Conservation (phyloP, 176 grass and related monocot genomes). For the Ensete glaucum region DNA sequence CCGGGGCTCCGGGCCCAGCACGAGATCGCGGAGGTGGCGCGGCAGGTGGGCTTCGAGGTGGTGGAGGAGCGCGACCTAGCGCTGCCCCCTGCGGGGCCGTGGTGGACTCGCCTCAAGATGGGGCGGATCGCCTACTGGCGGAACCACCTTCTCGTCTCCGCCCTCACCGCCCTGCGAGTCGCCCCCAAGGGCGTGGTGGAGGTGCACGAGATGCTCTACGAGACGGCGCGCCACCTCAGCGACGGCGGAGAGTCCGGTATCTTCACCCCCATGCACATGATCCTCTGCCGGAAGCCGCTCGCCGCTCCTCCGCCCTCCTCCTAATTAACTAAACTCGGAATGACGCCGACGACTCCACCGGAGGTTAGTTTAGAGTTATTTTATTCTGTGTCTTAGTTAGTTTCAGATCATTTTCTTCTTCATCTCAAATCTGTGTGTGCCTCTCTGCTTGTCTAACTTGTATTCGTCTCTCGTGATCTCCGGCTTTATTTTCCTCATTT, state of each 20-base stretch:
- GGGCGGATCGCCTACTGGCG: slow-evolving; percentile 87
- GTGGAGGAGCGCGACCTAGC: slow-evolving; percentile 73
- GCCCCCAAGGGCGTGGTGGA: slow-evolving; percentile 80
- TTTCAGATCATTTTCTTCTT: too few relatives aligned
- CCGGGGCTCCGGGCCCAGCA: slow-evolving; percentile 64
- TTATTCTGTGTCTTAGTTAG: too few relatives aligned
- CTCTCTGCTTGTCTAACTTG: too few relatives aligned
- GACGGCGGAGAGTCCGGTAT: slow-evolving; percentile 74
- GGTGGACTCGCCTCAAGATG: slow-evolving; percentile 98
- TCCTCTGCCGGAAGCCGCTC: slow-evolving; percentile 74
- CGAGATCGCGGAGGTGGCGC: slow-evolving; percentile 48
- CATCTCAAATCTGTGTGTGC: too few relatives aligned
- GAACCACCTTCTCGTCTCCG: slow-evolving; percentile 76
- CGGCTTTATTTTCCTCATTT: too few relatives aligned
- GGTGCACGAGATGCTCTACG: slow-evolving; percentile 96
- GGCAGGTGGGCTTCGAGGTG: slow-evolving; percentile 62
- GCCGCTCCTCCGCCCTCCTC: too few relatives aligned
- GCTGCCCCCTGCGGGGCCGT: slow-evolving; percentile 51
- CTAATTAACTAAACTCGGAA: too few relatives aligned
- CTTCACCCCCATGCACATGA: slow-evolving; percentile 97
- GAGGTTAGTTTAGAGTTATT: too few relatives aligned
- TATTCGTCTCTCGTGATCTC: too few relatives aligned
- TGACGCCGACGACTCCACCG: too few relatives aligned
- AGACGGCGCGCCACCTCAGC: slow-evolving; percentile 79
- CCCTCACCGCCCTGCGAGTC: slow-evolving; percentile 70